These are phyloP conservation scores for Elaeagnus macrophylla DNA, from an alignment of 306 rosid species.

Conservation along the genomic window DNA sequence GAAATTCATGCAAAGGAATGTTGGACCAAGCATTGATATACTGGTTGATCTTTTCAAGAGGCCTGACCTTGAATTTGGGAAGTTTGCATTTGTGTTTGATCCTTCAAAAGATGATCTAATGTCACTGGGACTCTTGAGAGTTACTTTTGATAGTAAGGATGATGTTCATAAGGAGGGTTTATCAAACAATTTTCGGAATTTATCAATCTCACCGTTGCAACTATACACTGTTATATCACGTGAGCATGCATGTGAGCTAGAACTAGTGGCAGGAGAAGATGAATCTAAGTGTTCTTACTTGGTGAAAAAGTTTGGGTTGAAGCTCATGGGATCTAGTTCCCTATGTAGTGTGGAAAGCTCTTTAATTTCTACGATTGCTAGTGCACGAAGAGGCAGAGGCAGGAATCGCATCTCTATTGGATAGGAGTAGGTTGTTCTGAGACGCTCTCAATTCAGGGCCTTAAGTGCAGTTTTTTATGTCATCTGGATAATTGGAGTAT, in stretches of 20 bases:
- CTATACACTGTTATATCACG: conserved; percentile 59
- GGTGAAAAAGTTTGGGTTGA: conserved; percentile 51
- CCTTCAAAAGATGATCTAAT: conserved; percentile 42
- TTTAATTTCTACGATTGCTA: conserved; percentile 38
- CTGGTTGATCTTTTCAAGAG: conserved; percentile 52
- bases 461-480: conserved; percentile 2
- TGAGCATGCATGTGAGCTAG: conserved; percentile 53
- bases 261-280: conserved; percentile 43
- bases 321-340: conserved; percentile 63
- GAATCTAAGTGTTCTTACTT: conserved; percentile 37
- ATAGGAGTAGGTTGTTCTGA: conserved; percentile 16
- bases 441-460: conserved; percentile 10
- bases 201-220: conserved; percentile 35
- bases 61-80: conserved; percentile 63
- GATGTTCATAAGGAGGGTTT: conserved; percentile 28
- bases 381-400: conserved; percentile 54
- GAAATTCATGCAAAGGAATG: conserved; percentile 36
- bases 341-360: conserved; percentile 28
- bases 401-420: conserved; percentile 34
- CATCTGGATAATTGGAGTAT: conserved; percentile 2
- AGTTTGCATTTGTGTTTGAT: conserved; percentile 49
- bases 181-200: conserved; percentile 22
- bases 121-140: conserved; percentile 57
- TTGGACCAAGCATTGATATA: conserved; percentile 35
- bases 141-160: conserved; percentile 33